phyloP scores from a whole-genome alignment of 2,329 filamentous ascomycete species.

The Stachybotrys echinatus region DNA sequence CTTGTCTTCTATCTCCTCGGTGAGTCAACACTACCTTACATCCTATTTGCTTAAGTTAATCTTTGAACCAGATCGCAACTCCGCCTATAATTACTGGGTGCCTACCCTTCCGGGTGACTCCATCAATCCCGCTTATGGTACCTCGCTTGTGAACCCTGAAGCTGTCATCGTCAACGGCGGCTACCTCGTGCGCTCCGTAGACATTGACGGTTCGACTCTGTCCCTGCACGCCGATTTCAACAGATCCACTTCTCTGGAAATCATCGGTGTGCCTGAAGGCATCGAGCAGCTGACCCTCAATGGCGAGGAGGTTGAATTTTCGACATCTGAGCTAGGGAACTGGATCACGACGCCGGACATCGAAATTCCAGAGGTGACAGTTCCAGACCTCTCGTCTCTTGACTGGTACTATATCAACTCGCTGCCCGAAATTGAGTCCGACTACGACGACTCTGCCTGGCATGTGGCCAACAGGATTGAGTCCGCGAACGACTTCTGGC shows the following conservation, averaged over 20 bases:
- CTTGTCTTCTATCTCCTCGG: constrained; percentile 36
- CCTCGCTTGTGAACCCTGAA: constrained; percentile 25
- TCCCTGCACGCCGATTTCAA: constrained; percentile 69
- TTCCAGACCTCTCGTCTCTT: constrained; percentile 31
- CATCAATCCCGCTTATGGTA: constrained; percentile 20
- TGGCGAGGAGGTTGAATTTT: constrained; percentile 28
- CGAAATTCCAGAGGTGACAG: constrained; percentile 30
- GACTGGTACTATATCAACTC: constrained; percentile 67
- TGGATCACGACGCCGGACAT: constrained; percentile 44
- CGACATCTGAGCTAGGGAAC: constrained; percentile 33
- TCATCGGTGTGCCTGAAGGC: constrained; percentile 55
- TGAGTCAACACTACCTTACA: constrained; percentile 7
- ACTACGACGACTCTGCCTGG: constrained; percentile 69
- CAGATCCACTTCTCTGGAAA: constrained; percentile 58
- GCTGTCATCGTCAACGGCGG: constrained; percentile 58
- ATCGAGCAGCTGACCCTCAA: constrained; percentile 41
- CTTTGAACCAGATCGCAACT: constrained; percentile 46
- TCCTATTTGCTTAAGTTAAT: constrained; percentile 1
- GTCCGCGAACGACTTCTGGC: constrained; percentile 54
- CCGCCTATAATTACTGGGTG: constrained; percentile 66
- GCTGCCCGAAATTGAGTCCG: constrained; percentile 60
- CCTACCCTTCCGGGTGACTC: constrained; percentile 36
- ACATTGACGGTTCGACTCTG: constrained; percentile 49
- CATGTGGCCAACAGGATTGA: constrained; percentile 48
- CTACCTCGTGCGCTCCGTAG: constrained; percentile 59